Conservation (phyloP, 176 grass and related monocot species). For the Oryza glumipatula region DNA sequence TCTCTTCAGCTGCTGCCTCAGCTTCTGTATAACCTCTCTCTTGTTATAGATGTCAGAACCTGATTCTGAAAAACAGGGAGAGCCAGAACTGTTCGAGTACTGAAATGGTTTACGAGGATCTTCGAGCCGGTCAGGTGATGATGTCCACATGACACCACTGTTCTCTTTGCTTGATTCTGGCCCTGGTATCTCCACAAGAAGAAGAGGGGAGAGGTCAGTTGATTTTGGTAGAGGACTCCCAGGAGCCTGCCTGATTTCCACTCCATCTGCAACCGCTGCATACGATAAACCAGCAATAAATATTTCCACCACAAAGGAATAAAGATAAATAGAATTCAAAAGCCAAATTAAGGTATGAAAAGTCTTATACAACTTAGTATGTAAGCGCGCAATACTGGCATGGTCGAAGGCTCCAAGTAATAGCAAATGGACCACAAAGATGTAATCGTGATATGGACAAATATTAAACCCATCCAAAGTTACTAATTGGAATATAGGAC, state of each 20-base stretch:
- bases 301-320: not conserved
- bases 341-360: conserved; percentile 1
- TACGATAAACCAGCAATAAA: conserved; percentile 39
- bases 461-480: not conserved
- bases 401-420: not conserved
- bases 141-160: conserved; percentile 66
- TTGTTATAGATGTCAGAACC: conserved; percentile 85
- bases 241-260: conserved; percentile 52
- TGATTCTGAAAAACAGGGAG: conserved; percentile 80
- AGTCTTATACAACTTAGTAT: not conserved
- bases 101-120: conserved; percentile 65
- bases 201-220: conserved; percentile 49
- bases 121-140: conserved; percentile 70
- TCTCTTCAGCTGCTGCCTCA: conserved; percentile 81
- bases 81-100: conserved; percentile 76
- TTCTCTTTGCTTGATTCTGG: conserved; percentile 54
- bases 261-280: conserved; percentile 45
- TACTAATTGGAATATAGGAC: not conserved
- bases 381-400: not conserved
- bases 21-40: conserved; percentile 83
- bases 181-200: conserved; percentile 63
- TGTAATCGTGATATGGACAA: not conserved
- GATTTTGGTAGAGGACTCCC: conserved; percentile 46
- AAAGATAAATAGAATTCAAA: not conserved
- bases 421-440: not conserved